phyloP scores from a whole-genome alignment of 2,329 filamentous ascomycete genomes.

The Ceratocystis lukuohia region DNA sequence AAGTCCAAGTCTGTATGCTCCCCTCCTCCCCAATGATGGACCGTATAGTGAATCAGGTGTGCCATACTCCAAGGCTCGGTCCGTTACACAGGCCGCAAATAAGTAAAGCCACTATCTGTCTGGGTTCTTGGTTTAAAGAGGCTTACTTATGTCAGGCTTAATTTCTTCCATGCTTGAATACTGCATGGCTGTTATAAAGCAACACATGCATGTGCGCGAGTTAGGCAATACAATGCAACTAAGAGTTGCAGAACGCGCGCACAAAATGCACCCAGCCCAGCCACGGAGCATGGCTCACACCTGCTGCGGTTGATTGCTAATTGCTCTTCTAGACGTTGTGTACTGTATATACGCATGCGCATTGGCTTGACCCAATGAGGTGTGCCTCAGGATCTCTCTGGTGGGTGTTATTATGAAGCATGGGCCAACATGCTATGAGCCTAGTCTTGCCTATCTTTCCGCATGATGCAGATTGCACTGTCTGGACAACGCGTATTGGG shows the following conservation, averaged over 20 bases:
- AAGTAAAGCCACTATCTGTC: background rate
- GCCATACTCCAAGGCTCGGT: background rate
- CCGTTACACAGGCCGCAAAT: background rate
- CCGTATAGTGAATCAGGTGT: background rate
- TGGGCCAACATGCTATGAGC: slow-evolving; percentile 4
- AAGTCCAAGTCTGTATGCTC: no score
- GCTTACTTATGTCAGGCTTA: background rate
- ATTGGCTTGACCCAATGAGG: background rate
- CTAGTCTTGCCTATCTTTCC: background rate
- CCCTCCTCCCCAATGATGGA: background rate
- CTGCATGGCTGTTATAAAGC: background rate
- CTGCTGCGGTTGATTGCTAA: background rate
- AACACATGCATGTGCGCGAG: background rate
- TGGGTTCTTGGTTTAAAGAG: background rate
- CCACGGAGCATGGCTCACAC: background rate
- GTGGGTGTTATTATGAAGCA: background rate
- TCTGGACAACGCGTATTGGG: background rate
- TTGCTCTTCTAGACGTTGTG: background rate
- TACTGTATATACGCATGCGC: background rate
- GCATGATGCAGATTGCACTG: background rate
- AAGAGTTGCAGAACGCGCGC: background rate
- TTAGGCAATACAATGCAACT: background rate
- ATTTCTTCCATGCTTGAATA: background rate
- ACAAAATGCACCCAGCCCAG: background rate
- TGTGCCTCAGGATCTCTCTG: background rate